A percentile compares a stretch with the other conserved stretches of the same genome.
Evolutionary conservation across 2,329 filamentous ascomycete genomes (phyloP).

Genomic region (Lachnellula hyalina): DNA sequence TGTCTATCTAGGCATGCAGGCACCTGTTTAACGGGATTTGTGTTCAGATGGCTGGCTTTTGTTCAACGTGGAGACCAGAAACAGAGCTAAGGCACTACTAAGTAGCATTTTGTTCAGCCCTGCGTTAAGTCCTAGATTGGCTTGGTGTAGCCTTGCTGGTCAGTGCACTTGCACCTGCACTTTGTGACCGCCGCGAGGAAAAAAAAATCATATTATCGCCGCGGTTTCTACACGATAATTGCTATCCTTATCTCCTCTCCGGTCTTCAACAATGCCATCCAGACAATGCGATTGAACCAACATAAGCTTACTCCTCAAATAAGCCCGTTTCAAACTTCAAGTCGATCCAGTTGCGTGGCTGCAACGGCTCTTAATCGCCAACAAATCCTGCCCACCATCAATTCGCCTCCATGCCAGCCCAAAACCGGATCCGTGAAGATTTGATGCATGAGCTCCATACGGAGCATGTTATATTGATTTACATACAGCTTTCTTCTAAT

Average conservation of each 20-base stretch:
- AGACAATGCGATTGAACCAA: no score
- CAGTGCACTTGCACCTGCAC: background rate
- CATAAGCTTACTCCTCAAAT: no score
- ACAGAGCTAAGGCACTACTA: background rate
- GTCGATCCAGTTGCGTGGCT: background rate
- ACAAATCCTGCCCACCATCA: background rate
- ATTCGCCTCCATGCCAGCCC: constrained; percentile 19
- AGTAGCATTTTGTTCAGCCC: background rate
- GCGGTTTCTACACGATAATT: background rate
- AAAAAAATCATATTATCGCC: background rate
- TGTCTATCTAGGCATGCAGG: background rate
- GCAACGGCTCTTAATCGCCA: background rate
- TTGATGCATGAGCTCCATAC: constrained; percentile 20
- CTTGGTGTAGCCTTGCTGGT: background rate
- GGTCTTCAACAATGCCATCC: no score
- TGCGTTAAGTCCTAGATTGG: background rate
- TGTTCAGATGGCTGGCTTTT: constrained; percentile 3
- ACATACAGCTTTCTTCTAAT: constrained; percentile 17
- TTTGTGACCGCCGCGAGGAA: background rate
- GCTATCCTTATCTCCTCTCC: no score
- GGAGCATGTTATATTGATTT: constrained; percentile 24
- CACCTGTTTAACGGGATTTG: background rate
- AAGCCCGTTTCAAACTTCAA: no score
- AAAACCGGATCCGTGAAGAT: constrained; percentile 12
- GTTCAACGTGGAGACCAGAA: background rate